Base-by-base conservation (phyloP, 495 filamentous ascomycete species). In the Xylaria grammica region DNA sequence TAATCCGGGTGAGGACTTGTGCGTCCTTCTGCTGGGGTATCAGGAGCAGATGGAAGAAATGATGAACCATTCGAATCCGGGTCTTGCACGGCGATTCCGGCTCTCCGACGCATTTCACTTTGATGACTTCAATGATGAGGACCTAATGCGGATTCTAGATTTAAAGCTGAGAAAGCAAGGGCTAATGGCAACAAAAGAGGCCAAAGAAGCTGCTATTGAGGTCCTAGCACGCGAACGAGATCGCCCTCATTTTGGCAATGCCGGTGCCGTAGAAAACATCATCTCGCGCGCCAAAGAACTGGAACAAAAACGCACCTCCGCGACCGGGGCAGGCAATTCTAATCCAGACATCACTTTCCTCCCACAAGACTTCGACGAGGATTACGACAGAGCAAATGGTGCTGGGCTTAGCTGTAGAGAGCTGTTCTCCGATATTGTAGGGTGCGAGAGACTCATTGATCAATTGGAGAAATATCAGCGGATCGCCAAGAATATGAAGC, bases 1-100 rank as follows among this genome's bases (percentile, higher is more conserved):
- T 67, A 80, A 82, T 0, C 89, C 90, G 0, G 91, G 90, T 0
- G 90, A 92, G 29, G 90, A 94, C 73, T 82, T 87, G 9, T 93
- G 90, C 63, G 87, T 94, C 1, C 75, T 94, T 0, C 77, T 94
- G 0, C 78, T 93, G 0, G 91, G 90, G 0, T 94, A 94, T 74
- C 81, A 90, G 65, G 85, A 90, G 11, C 76, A 90, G 68, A 90
- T 94, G 84, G 79, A 82, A 53, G 70, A 78, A 0, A 92, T 93
- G 90, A 90, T 93, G 63, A 86, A 87, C 52, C 88, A 89, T 60
- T 85, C 87, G 60, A 94, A 94, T 62, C 89, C 90, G 1, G 91
- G 91, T 0, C 79, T 94, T 1, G 75, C 69, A 3, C 80, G 91
- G 42, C 81, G 91, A 10, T 93, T 94, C 63, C 85, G 85, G 0